These are phyloP conservation scores for Paramecium caudatum DNA, from an alignment of 73 alveolate species.

Conservation along the genomic window DNA sequence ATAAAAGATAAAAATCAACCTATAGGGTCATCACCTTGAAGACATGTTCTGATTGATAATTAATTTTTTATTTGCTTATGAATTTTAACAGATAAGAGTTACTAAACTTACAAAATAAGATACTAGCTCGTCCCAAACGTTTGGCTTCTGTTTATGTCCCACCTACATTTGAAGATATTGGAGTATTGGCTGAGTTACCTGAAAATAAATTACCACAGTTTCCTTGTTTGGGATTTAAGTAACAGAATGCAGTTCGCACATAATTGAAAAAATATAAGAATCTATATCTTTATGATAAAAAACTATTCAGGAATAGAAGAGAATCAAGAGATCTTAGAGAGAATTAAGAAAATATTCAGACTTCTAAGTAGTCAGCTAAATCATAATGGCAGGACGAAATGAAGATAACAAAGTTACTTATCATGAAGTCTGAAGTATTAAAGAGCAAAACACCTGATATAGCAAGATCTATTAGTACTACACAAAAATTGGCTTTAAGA, in stretches of 20 bases:
- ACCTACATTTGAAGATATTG: slow-evolving; percentile 34
- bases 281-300: slow-evolving; percentile 13
- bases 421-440: slow-evolving; percentile 3
- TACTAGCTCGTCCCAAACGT: slow-evolving; percentile 1
- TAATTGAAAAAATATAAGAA: slow-evolving; percentile 32
- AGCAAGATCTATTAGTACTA: neutral
- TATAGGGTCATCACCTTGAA: neutral
- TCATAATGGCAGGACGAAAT: neutral
- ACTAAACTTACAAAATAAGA: neutral
- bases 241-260: slow-evolving; percentile 9
- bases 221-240: neutral
- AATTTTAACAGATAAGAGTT: slow-evolving; percentile 42
- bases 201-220: neutral
- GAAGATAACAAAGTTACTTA: neutral
- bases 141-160: slow-evolving; percentile 16
- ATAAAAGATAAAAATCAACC: slow-evolving; percentile 8
- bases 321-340: neutral
- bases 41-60: slow-evolving; percentile 61
- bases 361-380: neutral
- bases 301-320: neutral
- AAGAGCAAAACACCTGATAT: neutral
- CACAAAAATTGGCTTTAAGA: neutral
- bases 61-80: slow-evolving; percentile 37
- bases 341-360: neutral
- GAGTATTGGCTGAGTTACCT: neutral